Base-by-base conservation (phyloP, 2,329 filamentous ascomycete genomes). In the Myriosclerotinia scirpicola region DNA sequence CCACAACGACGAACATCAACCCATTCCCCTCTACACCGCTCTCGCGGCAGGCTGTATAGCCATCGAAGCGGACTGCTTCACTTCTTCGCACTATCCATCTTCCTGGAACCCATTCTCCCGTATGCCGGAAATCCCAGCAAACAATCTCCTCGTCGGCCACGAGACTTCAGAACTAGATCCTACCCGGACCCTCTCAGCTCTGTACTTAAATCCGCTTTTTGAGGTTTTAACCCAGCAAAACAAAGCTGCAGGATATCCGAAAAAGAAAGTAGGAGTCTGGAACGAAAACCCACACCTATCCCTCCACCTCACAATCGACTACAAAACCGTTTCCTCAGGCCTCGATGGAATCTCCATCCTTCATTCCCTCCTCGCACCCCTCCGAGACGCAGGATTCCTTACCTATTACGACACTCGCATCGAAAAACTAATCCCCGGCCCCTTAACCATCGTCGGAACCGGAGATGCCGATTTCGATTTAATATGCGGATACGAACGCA, bases 151-250 rank as follows among this genome's bases (percentile, higher is more conserved):
- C 75, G 82, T 85, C 61, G 85, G 86, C 15, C 86, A 88, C 71
- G 82, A 84, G 69, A 70, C 78, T 60, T 79, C 77, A 7, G 82
- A 85, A 20, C 76, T 88, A 15, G 85, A 81, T 11, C 71, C 77
- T 22, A 76, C 77, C 36, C 81, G 84, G 38, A 88, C 86, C 1
- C 79, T 89, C 5, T 77, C 82, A 59, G 81, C 81, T 2, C 80
- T 88, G 38, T 89, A 88, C 73, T 81, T 88, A 69, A 78, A 85
- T 54, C 86, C 86, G 3, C 84, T 89, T 64, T 76, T 87, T 38
- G 78, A 81, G 66, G 84, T 85, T 0, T 76, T 89, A 9, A 76
- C 80, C 44, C 80, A 81, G 20, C 82, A 86, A 71, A 89, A 74
- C 56, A 66, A 59, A 34, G 48, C 20, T 5, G 20, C 69, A 12